A percentile compares a stretch with the other conserved stretches of the same genome.
phyloP scores from a whole-genome alignment of 208 protist species.

The Wallacemonas rigidus region DNA sequence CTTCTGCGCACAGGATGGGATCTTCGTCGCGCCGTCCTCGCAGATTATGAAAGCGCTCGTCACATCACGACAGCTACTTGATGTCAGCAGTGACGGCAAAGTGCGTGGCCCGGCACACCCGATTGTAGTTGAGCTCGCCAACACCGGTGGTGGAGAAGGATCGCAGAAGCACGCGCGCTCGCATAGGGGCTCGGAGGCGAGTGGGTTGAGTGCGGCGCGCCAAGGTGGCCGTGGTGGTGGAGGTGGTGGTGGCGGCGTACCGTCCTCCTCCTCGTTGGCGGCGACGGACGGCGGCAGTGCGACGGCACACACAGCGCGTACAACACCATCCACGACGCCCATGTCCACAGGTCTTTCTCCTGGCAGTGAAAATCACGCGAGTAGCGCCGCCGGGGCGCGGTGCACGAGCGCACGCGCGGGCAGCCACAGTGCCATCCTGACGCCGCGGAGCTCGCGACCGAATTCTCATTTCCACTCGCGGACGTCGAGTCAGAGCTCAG shows the following conservation, averaged over 20 bases:
- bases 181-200: neutral
- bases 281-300: conserved; percentile 5
- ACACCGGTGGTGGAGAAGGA: conserved; percentile 36
- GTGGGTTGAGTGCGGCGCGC: neutral
- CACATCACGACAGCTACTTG: conserved; percentile 45
- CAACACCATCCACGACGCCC: neutral
- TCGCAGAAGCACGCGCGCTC: neutral
- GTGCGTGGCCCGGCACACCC: conserved; percentile 74
- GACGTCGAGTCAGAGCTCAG: conserved; percentile 13
- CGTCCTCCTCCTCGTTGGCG: neutral
- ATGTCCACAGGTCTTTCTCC: neutral
- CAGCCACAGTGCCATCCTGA: neutral
- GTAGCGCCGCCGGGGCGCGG: neutral
- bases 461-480: conserved; percentile 4
- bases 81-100: conserved; percentile 43
- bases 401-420: neutral
- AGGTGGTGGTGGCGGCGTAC: neutral
- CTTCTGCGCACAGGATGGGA: conserved; percentile 66
- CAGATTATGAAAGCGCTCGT: conserved; percentile 61
- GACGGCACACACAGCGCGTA: neutral
- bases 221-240: neutral
- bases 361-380: neutral
- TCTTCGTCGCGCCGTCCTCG: conserved; percentile 63
- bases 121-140: conserved; percentile 77
- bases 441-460: neutral